A percentile compares a stretch with the other conserved stretches of the same genome.
These are phyloP conservation scores for Trypanosoma avium DNA, from an alignment of 208 protist genomes.

Conservation along the genomic window DNA sequence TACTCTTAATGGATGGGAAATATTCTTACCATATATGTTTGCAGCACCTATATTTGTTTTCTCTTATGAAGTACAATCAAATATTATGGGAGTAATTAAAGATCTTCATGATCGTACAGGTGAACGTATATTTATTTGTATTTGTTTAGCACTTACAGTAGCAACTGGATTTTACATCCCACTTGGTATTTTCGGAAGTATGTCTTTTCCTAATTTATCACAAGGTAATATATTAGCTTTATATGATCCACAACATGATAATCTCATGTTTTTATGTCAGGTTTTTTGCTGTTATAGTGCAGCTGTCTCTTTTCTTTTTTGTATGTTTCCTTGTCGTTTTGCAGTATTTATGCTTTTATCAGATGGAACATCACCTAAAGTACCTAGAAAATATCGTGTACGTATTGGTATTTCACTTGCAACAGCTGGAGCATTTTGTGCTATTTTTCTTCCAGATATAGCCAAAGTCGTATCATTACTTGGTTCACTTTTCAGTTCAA, in stretches of 20 bases:
- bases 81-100: conserved; percentile 83
- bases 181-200: conserved; percentile 62
- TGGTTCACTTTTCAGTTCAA: conserved; percentile 70
- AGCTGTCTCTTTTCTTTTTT: conserved; percentile 69
- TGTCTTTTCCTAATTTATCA: conserved; percentile 55
- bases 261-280: conserved; percentile 67
- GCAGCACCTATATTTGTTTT: conserved; percentile 74
- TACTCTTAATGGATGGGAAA: not conserved
- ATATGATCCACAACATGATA: conserved; percentile 55
- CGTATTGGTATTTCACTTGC: conserved; percentile 46
- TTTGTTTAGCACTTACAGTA: conserved; percentile 53
- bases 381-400: conserved; percentile 53
- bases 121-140: conserved; percentile 57
- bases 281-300: conserved; percentile 77
- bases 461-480: conserved; percentile 63
- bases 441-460: conserved; percentile 70
- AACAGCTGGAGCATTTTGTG: conserved; percentile 34
- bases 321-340: conserved; percentile 69
- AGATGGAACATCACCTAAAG: conserved; percentile 48
- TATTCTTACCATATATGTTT: conserved; percentile 64
- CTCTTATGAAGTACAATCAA: conserved; percentile 81
- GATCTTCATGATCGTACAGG: conserved; percentile 71
- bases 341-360: conserved; percentile 73
- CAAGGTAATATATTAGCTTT: conserved; percentile 66
- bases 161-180: conserved; percentile 57